Conservation (phyloP, 176 grass and related monocot species). For the Dactylis glomerata region DNA sequence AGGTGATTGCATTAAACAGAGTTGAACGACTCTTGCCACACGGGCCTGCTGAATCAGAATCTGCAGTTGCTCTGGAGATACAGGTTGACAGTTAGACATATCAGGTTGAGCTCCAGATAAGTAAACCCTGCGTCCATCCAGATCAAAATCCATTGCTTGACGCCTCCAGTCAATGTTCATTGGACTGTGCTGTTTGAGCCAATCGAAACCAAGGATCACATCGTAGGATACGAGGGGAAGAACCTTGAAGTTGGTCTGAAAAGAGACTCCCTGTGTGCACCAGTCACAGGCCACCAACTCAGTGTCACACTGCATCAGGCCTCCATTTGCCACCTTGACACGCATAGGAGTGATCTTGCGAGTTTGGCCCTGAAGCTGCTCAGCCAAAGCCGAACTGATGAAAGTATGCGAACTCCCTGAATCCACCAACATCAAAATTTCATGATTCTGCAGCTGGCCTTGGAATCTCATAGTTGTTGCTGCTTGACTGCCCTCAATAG, state of each 20-base stretch:
- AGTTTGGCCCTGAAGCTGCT: accelerated
- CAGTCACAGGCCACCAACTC: neutral
- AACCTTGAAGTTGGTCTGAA: neutral
- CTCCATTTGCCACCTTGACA: too few species aligned
- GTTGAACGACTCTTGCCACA: neutral
- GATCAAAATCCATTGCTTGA: neutral
- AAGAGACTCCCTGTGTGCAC: too few species aligned
- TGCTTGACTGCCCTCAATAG: neutral
- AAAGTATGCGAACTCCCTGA: neutral
- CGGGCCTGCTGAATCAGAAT: accelerated
- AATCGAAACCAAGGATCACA: neutral
- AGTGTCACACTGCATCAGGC: too few species aligned
- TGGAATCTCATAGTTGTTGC: neutral
- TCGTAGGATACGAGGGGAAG: neutral
- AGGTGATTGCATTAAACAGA: neutral
- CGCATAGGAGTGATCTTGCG: accelerated
- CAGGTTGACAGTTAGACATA: too few species aligned
- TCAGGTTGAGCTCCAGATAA: neutral
- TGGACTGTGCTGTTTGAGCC: neutral
- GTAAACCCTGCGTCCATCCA: accelerated
- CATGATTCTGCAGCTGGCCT: neutral
- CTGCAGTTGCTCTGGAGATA: neutral
- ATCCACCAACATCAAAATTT: neutral
- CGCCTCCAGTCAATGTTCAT: neutral
- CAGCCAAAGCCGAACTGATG: too few species aligned